Base-by-base conservation (phyloP, 306 rosid species). In the Corylus americana region DNA sequence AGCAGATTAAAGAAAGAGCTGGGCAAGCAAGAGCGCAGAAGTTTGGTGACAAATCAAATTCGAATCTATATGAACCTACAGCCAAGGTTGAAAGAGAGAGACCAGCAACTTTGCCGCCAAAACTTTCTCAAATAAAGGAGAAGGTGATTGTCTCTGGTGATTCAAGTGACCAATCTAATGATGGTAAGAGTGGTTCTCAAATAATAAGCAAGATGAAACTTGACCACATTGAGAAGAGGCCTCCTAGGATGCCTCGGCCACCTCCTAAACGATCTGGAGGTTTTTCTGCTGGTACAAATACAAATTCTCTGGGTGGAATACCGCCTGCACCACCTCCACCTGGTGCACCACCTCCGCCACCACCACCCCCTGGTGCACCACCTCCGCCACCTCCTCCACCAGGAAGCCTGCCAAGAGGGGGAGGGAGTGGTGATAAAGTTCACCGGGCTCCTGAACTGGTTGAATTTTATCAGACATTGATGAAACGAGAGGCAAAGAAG, bases 401-500 rank as follows among this genome's bases (percentile, higher is more conserved):
- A 10, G 90, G 97, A 86, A 89, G 90, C 87, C 86, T 90, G 54
- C 78, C 94, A 47, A 93, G 84, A 82, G 96, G 97, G 20, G 77
- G 84, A 80, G 78, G 81, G 58, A 87, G 83, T 20, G 91, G 89
- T 39, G 98, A 91, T 84, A 91, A 93, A 87, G 95, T 93, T 82
- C 95, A 93, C 77, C 85, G 94, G 57, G 97, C 97, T 71, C 98
- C 98, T 35, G 88, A 91, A 75, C 85, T 89, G 17, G 98, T 96
- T 79, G 99, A 96, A 80, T 96, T 96, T 62, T 96, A 96, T 82
- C 99, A 96, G 86, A 31, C 99, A 76, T 82, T 93, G 87, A 93
- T 96, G 99, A 96, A 93, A 79, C 89, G 98, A 70, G 99, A 93
- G 77, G 97, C 98, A 29, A 96, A 91, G 92, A 96, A 89, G 90